phyloP scores from a whole-genome alignment of 495 filamentous ascomycete species.

The Podospora fimiseda region DNA sequence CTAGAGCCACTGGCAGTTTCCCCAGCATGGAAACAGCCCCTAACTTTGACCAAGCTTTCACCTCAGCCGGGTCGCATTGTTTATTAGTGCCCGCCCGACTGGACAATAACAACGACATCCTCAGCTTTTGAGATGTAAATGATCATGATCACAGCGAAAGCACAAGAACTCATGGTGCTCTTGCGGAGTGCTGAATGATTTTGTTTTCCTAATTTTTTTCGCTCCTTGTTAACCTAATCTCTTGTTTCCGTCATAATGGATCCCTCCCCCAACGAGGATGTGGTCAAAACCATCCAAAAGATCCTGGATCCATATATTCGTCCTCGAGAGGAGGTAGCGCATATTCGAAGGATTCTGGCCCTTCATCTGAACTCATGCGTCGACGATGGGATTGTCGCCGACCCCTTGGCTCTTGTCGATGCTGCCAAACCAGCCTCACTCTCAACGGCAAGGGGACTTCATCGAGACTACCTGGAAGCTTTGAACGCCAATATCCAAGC shows the following conservation, averaged over 20 bases:
- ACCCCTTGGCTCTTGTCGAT: slow-evolving; percentile 35
- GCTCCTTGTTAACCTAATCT: background rate
- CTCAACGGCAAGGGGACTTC: slow-evolving; percentile 27
- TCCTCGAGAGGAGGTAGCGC: slow-evolving; percentile 36
- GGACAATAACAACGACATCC: too few relatives aligned
- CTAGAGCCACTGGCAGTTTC: background rate
- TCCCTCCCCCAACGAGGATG: slow-evolving; percentile 9
- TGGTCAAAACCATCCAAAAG: slow-evolving; percentile 19
- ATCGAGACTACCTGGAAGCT: slow-evolving; percentile 51
- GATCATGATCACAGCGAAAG: too few relatives aligned
- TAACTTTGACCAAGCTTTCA: too few relatives aligned
- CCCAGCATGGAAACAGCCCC: too few relatives aligned
- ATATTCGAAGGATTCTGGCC: slow-evolving; percentile 37
- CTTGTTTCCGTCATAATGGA: background rate
- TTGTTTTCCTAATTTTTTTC: background rate
- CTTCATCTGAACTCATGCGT: slow-evolving; percentile 32
- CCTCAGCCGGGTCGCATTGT: background rate
- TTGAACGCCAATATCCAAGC: slow-evolving; percentile 53
- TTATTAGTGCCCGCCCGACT: background rate
- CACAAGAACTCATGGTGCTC: too few relatives aligned
- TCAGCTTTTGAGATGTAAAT: too few relatives aligned
- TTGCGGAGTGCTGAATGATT: background rate
- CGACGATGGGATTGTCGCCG: slow-evolving; percentile 22
- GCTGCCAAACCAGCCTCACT: slow-evolving; percentile 13
- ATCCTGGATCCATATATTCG: slow-evolving; percentile 34